Conservation (phyloP, 2,329 filamentous ascomycete species). For the Xylaria sp. region DNA sequence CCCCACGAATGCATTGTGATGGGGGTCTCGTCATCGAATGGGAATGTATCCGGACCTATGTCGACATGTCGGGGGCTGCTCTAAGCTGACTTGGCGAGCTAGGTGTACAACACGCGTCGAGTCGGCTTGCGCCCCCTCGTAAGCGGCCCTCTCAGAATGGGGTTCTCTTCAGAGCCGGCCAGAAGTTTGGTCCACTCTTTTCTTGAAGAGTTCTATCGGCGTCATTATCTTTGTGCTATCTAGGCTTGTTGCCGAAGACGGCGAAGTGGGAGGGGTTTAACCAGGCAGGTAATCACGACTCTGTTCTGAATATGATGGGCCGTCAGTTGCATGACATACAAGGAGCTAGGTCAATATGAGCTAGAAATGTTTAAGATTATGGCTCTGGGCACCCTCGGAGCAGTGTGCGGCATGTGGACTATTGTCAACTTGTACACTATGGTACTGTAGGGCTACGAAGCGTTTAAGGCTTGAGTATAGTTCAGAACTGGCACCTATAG, state of each 20-base stretch:
- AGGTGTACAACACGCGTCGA: conserved; percentile 30
- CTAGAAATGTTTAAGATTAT: conserved; percentile 26
- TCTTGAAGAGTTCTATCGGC: conserved; percentile 14
- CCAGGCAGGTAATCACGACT: conserved; percentile 7
- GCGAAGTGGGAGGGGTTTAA: conserved; percentile 17
- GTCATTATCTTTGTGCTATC: conserved; percentile 16
- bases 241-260: conserved; percentile 23
- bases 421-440: conserved; percentile 14
- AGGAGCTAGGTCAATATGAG: conserved; percentile 21
- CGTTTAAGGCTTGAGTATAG: neutral
- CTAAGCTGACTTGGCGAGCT: conserved; percentile 33
- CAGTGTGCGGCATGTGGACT: conserved; percentile 16
- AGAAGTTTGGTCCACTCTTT: conserved; percentile 25
- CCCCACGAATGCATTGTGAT: conserved; percentile 27
- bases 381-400: conserved; percentile 29
- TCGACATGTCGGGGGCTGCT: conserved; percentile 26
- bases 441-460: conserved; percentile 17
- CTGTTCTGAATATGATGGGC: conserved; percentile 9
- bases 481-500: neutral
- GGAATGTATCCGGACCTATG: conserved; percentile 31
- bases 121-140: conserved; percentile 31
- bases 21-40: conserved; percentile 30
- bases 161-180: conserved; percentile 25
- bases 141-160: conserved; percentile 23
- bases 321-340: conserved; percentile 15